A percentile compares a stretch with the other conserved stretches of the same genome.
These are phyloP conservation scores for Crithidia mellificae DNA, from an alignment of 208 protist genomes.

Conservation along the genomic window DNA sequence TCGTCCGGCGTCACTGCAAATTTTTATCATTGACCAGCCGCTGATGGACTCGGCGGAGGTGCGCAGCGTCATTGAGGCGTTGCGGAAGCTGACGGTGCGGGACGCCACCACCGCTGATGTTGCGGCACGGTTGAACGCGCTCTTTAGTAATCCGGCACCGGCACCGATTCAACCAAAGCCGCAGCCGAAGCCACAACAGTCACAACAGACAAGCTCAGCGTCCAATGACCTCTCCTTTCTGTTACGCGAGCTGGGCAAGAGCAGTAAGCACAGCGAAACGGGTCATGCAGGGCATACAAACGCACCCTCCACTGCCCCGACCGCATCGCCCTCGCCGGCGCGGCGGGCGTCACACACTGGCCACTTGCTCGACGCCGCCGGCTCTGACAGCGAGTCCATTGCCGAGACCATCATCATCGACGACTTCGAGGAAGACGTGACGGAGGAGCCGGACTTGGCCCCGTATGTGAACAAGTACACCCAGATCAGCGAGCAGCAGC, in stretches of 20 bases:
- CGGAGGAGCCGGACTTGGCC: slow-evolving; percentile 23
- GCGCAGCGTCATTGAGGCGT: slow-evolving; percentile 8
- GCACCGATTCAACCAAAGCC: neutral
- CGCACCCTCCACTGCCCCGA: neutral
- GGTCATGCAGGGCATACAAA: too few species aligned
- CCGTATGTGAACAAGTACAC: slow-evolving; percentile 27
- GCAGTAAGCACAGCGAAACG: too few species aligned
- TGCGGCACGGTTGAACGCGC: neutral
- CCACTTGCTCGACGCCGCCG: neutral
- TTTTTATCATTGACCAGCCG: slow-evolving; percentile 59
- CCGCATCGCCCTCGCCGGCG: too few species aligned
- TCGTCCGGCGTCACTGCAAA: slow-evolving; percentile 43
- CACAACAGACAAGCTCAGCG: neutral
- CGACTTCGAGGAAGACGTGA: slow-evolving; percentile 23
- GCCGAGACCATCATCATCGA: slow-evolving; percentile 31
- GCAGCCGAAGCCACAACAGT: neutral
- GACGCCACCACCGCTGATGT: neutral
- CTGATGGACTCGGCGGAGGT: slow-evolving; percentile 46
- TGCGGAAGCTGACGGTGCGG: slow-evolving; percentile 16
- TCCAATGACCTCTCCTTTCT: too few species aligned
- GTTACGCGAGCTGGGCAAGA: too few species aligned
- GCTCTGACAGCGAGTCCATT: slow-evolving; percentile 15
- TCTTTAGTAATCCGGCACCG: neutral
- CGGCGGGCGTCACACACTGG: neutral
- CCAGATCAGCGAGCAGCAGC: slow-evolving; percentile 31